Evolutionary conservation across 176 grass and related monocot species (phyloP).

Genomic region (Panicum miliaceum): DNA sequence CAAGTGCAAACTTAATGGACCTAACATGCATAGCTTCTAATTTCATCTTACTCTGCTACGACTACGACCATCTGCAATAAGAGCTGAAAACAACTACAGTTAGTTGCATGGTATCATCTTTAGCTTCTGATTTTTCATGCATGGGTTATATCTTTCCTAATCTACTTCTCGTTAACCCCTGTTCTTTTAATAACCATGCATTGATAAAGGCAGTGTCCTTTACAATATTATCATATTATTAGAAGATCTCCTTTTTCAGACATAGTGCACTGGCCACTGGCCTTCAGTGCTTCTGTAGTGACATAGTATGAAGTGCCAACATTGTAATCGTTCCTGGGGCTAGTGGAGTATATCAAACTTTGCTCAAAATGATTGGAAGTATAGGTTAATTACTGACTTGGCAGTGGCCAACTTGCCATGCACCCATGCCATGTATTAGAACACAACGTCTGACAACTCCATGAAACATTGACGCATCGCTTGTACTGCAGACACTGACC

Average conservation of each 20-base stretch:
- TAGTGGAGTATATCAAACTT: background rate
- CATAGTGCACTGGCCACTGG: background rate
- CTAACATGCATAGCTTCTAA: background rate
- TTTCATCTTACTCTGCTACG: background rate
- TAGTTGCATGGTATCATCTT: background rate
- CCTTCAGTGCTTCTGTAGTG: background rate
- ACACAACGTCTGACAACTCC: background rate
- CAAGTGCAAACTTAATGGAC: background rate
- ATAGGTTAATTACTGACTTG: background rate
- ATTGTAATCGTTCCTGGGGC: background rate
- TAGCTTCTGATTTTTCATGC: background rate
- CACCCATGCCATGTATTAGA: slow-evolving; percentile 13
- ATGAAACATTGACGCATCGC: background rate
- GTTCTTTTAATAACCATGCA: background rate
- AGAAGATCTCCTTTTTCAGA: background rate
- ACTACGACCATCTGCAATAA: background rate
- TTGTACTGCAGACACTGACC: slow-evolving; percentile 64
- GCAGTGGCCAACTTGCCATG: background rate
- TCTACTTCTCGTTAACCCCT: background rate
- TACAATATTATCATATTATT: background rate
- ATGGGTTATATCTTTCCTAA: background rate
- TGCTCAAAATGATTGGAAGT: background rate
- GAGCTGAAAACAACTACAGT: background rate
- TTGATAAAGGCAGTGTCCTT: background rate
- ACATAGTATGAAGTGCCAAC: background rate